Conservation (phyloP, 352 stramenopile genomes). For the Globisporangium ultimum region DNA sequence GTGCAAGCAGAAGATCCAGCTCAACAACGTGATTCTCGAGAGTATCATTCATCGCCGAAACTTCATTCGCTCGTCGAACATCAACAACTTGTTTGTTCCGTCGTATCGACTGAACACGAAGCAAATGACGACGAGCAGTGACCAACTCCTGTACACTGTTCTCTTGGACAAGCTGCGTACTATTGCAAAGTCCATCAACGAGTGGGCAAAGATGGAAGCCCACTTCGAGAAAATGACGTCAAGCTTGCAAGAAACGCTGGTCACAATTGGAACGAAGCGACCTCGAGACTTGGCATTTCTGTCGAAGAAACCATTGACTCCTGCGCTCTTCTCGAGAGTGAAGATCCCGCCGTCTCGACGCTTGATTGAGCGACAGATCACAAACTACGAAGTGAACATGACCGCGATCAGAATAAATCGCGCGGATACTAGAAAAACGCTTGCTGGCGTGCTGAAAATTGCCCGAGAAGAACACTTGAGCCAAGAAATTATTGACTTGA, state of each 20-base stretch:
- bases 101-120: slow-evolving; percentile 64
- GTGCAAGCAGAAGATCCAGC: slow-evolving; percentile 50
- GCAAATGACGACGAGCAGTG: slow-evolving; percentile 64
- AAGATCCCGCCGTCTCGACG: slow-evolving; percentile 64
- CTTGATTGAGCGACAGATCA: slow-evolving; percentile 68
- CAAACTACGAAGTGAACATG: slow-evolving; percentile 62
- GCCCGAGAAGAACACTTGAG: slow-evolving; percentile 55
- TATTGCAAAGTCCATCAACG: slow-evolving; percentile 55
- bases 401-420: slow-evolving; percentile 45
- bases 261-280: slow-evolving; percentile 47
- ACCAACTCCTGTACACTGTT: slow-evolving; percentile 72
- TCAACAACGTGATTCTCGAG: slow-evolving; percentile 56
- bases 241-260: slow-evolving; percentile 41
- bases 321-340: slow-evolving; percentile 43
- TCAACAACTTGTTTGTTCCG: slow-evolving; percentile 63
- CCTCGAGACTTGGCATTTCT: slow-evolving; percentile 17
- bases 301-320: slow-evolving; percentile 29
- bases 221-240: slow-evolving; percentile 68
- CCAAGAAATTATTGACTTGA: slow-evolving; percentile 48
- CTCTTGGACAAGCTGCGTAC: slow-evolving; percentile 66
- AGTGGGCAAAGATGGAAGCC: slow-evolving; percentile 70
- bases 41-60: slow-evolving; percentile 63
- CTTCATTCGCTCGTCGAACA: slow-evolving; percentile 58
- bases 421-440: slow-evolving; percentile 40
- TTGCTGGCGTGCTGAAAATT: slow-evolving; percentile 57